Conservation (phyloP, 2,329 filamentous ascomycete species). For the Talaromyces rugulosus region DNA sequence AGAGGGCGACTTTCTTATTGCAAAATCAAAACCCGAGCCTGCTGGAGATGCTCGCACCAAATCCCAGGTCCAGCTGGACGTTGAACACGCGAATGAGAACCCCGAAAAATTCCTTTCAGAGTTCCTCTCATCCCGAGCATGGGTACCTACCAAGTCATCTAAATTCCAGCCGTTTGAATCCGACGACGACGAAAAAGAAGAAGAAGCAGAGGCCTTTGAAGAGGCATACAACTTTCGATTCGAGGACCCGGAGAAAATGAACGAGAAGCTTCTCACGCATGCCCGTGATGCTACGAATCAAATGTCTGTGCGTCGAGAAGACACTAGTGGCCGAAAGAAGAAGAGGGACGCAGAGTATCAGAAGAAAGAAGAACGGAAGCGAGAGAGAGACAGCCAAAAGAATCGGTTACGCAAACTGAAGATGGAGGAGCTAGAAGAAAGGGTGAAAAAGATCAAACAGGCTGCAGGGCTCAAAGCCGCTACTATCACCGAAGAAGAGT, state of each 20-base stretch:
- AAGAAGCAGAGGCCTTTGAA: conserved; percentile 80
- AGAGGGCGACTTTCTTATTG: conserved; percentile 72
- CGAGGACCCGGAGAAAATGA: conserved; percentile 82
- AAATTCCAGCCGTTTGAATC: conserved; percentile 83
- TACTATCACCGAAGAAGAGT: conserved; percentile 68
- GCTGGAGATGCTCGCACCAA: conserved; percentile 21
- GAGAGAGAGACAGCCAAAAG: conserved; percentile 71
- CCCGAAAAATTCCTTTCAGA: conserved; percentile 92
- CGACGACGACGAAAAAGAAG: conserved; percentile 75
- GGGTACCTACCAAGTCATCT: conserved; percentile 66
- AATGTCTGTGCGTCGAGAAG: conserved; percentile 81
- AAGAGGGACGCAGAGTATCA: conserved; percentile 73
- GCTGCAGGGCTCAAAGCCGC: conserved; percentile 75
- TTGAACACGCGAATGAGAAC: conserved; percentile 76
- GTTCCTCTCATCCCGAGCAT: conserved; percentile 87
- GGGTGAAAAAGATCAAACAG: conserved; percentile 81
- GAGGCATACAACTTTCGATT: conserved; percentile 94
- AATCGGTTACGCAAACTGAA: conserved; percentile 81
- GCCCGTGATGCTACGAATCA: conserved; percentile 78
- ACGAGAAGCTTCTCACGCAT: conserved; percentile 83
- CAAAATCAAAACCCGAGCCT: conserved; percentile 53
- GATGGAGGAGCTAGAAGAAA: conserved; percentile 83
- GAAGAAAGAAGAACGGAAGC: conserved; percentile 73
- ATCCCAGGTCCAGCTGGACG: conserved; percentile 57
- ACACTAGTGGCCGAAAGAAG: conserved; percentile 70